Evolutionary conservation across 352 stramenopile species (phyloP).

Genomic region (Phytophthora pseudosyringae): DNA sequence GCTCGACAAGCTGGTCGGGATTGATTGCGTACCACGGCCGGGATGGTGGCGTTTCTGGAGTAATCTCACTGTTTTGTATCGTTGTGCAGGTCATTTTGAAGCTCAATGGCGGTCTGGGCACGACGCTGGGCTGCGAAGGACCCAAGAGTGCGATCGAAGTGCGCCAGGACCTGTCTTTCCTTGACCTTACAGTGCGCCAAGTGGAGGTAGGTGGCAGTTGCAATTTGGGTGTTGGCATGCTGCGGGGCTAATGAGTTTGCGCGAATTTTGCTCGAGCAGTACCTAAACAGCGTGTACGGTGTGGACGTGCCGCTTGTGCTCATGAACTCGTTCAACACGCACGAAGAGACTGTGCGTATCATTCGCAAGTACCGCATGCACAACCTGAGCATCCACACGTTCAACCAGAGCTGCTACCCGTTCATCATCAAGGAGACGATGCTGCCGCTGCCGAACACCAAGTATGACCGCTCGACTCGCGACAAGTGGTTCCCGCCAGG

Average conservation of each 20-base stretch:
- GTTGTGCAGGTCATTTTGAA: conserved; percentile 93
- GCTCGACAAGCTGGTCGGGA: conserved; percentile 93
- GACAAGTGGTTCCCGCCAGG: conserved; percentile 96
- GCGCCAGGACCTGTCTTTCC: conserved; percentile 94
- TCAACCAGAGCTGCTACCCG: conserved; percentile 94
- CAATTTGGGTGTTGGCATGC: not conserved
- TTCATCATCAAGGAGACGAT: conserved; percentile 92
- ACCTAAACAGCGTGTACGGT: conserved; percentile 91
- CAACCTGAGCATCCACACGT: conserved; percentile 95
- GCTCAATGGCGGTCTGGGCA: conserved; percentile 99
- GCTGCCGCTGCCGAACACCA: conserved; percentile 86
- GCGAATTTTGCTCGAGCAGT: conserved; percentile 42
- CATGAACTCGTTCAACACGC: conserved; percentile 99
- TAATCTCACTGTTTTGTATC: conserved; percentile 19
- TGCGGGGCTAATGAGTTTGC: not conserved
- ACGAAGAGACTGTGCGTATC: conserved; percentile 98
- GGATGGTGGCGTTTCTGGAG: not conserved
- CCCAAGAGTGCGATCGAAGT: conserved; percentile 95
- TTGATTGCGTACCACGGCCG: not conserved
- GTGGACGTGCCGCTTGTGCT: conserved; percentile 99
- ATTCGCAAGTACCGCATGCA: conserved; percentile 97
- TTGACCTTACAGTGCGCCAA: conserved; percentile 99
- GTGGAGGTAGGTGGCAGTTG: conserved; percentile 68
- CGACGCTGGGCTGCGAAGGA: conserved; percentile 96
- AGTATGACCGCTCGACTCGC: conserved; percentile 80